Conservation (phyloP, 2,329 filamentous ascomycete species). For the Allantophomopsis lycopodina region DNA sequence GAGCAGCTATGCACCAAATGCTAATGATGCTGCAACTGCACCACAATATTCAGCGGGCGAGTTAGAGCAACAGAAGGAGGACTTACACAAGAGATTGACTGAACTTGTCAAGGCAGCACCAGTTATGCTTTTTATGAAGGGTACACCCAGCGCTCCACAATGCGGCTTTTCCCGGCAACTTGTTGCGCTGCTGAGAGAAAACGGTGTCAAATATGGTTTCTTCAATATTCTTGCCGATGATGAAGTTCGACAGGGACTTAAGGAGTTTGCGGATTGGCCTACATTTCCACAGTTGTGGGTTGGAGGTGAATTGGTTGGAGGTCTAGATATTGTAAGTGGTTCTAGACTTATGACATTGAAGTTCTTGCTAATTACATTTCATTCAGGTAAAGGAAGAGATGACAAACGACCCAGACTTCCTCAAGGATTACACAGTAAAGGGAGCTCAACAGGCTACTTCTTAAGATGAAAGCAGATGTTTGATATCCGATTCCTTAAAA, state of each 20-base stretch:
- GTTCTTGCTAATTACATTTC: constrained; percentile 2
- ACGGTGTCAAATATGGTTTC: constrained; percentile 91
- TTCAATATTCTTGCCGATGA: constrained; percentile 98
- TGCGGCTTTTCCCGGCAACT: constrained; percentile 90
- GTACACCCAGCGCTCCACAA: constrained; percentile 72
- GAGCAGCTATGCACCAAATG: constrained; percentile 10
- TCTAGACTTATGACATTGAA: not conserved
- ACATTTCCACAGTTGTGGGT: constrained; percentile 95
- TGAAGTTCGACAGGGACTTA: constrained; percentile 89
- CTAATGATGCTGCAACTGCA: constrained; percentile 11
- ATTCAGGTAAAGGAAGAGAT: constrained; percentile 84
- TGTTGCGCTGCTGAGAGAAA: constrained; percentile 74
- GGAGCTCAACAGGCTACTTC: not conserved
- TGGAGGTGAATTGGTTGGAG: constrained; percentile 79
- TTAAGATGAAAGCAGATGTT: too few relatives aligned
- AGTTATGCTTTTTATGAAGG: constrained; percentile 99
- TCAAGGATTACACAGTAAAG: constrained; percentile 54
- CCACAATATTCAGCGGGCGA: constrained; percentile 21
- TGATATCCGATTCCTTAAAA: too few relatives aligned
- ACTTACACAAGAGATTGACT: constrained; percentile 64
- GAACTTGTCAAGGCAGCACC: constrained; percentile 90
- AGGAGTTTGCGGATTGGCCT: constrained; percentile 97
- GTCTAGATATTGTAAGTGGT: constrained; percentile 79
- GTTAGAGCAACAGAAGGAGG: constrained; percentile 59
- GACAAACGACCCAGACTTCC: constrained; percentile 68